These are phyloP conservation scores for Xerocomus minutiporus DNA, from an alignment of 1,284 basidiomycete species.

Conservation along the genomic window DNA sequence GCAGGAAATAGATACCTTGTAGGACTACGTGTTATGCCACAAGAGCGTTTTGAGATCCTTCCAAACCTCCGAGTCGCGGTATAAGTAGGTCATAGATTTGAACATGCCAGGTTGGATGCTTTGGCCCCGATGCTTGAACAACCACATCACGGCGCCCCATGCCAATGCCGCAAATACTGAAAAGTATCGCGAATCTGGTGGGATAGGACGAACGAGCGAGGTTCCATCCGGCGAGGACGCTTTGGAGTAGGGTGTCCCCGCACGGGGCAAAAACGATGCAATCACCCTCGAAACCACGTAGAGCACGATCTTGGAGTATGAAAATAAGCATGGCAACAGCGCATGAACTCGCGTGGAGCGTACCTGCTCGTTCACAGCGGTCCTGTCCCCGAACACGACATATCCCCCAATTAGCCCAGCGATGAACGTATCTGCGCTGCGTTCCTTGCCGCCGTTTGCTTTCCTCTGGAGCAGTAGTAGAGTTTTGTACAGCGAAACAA, in stretches of 20 bases:
- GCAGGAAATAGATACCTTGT: conserved; percentile 6
- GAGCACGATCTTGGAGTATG: conserved; percentile 77
- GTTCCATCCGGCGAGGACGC: conserved; percentile 36
- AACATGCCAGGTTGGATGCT: conserved; percentile 92
- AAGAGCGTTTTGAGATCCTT: conserved; percentile 59
- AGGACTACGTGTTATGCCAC: conserved; percentile 64
- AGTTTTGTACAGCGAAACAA: conserved; percentile 91
- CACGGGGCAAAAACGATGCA: conserved; percentile 82
- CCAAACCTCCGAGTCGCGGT: conserved; percentile 73
- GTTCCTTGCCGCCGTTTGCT: conserved; percentile 77
- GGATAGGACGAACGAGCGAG: conserved; percentile 58
- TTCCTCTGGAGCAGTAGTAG: conserved; percentile 78
- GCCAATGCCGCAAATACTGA: conserved; percentile 84
- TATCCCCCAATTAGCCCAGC: conserved; percentile 93
- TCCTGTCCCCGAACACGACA: conserved; percentile 89
- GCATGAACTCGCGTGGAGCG: conserved; percentile 23
- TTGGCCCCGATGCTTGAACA: conserved; percentile 83
- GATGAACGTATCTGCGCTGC: conserved; percentile 82
- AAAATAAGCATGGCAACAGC: neutral
- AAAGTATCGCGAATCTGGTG: conserved; percentile 80
- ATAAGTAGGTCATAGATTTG: conserved; percentile 76
- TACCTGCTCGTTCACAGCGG: conserved; percentile 98
- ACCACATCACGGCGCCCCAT: conserved; percentile 98
- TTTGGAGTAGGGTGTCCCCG: conserved; percentile 44
- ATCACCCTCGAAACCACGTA: conserved; percentile 90